Base-by-base conservation (phyloP, 2,329 filamentous ascomycete species). In the Ophiostoma pallidulum region DNA sequence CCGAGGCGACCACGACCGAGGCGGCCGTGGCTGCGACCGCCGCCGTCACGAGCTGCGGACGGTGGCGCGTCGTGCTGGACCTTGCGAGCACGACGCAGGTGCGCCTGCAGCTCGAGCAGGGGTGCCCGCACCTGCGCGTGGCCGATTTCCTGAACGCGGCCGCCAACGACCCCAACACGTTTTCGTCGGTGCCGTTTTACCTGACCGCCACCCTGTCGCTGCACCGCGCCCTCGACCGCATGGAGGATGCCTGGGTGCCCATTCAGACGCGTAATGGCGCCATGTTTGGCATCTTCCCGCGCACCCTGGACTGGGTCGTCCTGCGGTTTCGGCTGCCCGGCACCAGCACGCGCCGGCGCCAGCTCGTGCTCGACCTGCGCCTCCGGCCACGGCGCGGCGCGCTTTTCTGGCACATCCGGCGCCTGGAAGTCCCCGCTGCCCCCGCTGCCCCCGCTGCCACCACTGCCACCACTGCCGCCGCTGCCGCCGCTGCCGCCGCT, bases 101-200 rank as follows among this genome's bases (percentile, higher is more conserved):
- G 54, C 68, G 68, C 14, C 66, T 92, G 24, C 65, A 68, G 22
- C 68, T 91, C 18, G 72, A 81, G 35, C 66, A 67, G 13, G 71
- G 69, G 12, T 87, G 85, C 56, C 84, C 85, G 2, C 84, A 89
- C 57, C 66, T 82, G 38, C 74, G 80, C 16, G 71, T 84, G 12
- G 64, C 73, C 18, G 77, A 81, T 53, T 66, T 76, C 38, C 68
- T 88, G 50, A 72, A 72, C 45, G 68, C 66, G 4, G 66, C 81
- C 8, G 72, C 81, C 51, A 83, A 83, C 58, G 67, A 71, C 35
- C 60, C 70, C 33, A 67, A 60, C 45, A 73, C 60, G 56, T 86
- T 68, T 59, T 72, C 63, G 56, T 72, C 57, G 56, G 74, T 70
- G 63, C 79, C 68, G 56, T 65, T 62, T 51, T 80, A 68, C 58